Evolutionary conservation across 2,329 filamentous ascomycete genomes (phyloP).

Genomic region (Helicocarpus griseus): DNA sequence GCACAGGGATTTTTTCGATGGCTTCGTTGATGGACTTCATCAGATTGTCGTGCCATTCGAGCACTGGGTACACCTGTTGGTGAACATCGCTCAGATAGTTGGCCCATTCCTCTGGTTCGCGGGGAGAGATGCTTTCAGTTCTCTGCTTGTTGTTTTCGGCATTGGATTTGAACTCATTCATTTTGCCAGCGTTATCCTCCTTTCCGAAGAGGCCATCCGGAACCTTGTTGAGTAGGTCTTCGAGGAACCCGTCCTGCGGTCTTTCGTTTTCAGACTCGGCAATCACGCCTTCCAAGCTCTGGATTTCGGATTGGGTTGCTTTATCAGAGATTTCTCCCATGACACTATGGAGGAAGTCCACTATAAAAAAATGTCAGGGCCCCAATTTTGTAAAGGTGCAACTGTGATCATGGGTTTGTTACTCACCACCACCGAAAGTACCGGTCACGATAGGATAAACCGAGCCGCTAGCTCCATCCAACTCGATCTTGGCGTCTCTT

Average conservation of each 20-base stretch:
- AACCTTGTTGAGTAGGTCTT: constrained; percentile 70
- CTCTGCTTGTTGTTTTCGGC: constrained; percentile 66
- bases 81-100: constrained; percentile 63
- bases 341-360: constrained; percentile 87
- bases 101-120: constrained; percentile 76
- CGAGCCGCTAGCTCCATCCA: constrained; percentile 53
- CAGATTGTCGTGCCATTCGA: constrained; percentile 83
- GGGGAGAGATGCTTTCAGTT: constrained; percentile 63
- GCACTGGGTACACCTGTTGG: constrained; percentile 74
- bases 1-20: constrained; percentile 74
- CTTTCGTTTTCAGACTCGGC: constrained; percentile 49
- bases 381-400: neutral
- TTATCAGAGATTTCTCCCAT: constrained; percentile 75
- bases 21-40: constrained; percentile 69
- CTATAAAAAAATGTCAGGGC: constrained; percentile 24
- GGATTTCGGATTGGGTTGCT: constrained; percentile 79
- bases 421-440: constrained; percentile 64
- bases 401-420: neutral
- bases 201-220: constrained; percentile 71
- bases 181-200: constrained; percentile 53
- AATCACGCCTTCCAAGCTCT: constrained; percentile 78
- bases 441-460: constrained; percentile 83
- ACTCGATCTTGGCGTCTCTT: constrained; percentile 56
- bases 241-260: constrained; percentile 63
- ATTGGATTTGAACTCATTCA: constrained; percentile 70